Base-by-base conservation (phyloP, 1,284 basidiomycete species). In the Fomitopsis betulina region DNA sequence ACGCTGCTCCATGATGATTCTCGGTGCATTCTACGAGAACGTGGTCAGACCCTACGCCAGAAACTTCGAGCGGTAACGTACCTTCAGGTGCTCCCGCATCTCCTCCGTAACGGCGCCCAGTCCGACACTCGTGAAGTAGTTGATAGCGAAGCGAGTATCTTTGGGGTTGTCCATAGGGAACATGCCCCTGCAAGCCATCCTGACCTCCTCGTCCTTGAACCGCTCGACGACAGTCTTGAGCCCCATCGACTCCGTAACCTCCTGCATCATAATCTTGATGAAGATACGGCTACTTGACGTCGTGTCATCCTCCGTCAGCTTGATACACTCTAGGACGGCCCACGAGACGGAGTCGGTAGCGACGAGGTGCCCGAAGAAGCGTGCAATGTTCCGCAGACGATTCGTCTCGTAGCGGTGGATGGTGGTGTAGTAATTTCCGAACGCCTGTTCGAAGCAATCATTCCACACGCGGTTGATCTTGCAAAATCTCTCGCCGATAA, bases 371-470 rank as follows among this genome's bases (percentile, higher is more conserved):
- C 96, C 96, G 67, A 99, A 98, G 80, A 99, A 94, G 39, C 95
- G 86, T 5, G 93, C 93, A 65, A 99, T 98, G 72, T 99, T 99
- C 59, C 96, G 93, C 50, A 99, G 80, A 21, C 96, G 92, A 73
- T 98, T 99, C 23, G 96, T 98, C 76, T 99, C 96, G 76, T 98
- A 99, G 55, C 97, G 91, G 76, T 99, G 96, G 65, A 99, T 96
- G 5, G 96, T 98, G 25, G 87, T 89, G 77, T 96, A 99, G 75
- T 98, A 99, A 66, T 85, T 93, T 49, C 75, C 75, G 77, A 98
- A 99, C 4, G 94, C 92, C 61, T 87, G 75, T 70, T 98, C 94
- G 71, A 94, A 93, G 62, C 81, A 84, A 50, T 95, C 93, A 45
- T 89, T 91, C 96, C 96, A 99, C 10, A 93, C 82, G 30, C 94